Evolutionary conservation across 345 rosid species (phyloP), one percentile per base, ranked within the genome.

Genomic region (Physaria fendleri): DNA sequence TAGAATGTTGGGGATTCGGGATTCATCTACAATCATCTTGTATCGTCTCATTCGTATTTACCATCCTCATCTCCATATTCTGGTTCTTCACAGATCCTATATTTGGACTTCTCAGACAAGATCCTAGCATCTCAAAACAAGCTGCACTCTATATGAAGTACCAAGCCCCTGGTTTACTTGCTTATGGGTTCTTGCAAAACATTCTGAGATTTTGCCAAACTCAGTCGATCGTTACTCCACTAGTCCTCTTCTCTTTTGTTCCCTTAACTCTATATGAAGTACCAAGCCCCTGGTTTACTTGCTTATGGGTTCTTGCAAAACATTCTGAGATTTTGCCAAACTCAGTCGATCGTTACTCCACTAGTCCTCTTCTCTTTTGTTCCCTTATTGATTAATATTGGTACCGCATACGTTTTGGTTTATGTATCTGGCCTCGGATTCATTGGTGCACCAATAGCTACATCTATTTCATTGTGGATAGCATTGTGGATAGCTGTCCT

Each of bases 191-290:
- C 71, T 17, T 82, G 27, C 85, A 91, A 45, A 91, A 77, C 74
- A 83, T 83, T n/a, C 1, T 85, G 43, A 78, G 92, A 48, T 88
- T 82, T 76, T 85, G 81, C 56, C 90, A 91, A 71, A 83, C 95
- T 33, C 98, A 85, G 65, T 78, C 85, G 18, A 49, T 81, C 9
- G 72, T 85, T 8, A 9, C 43, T 66, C 82, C 91, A 0, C 59
- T 77, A 38, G 66, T 83, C 8, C n/a, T 74, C 12, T 68, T 78
- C 47, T 85, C 88, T 0, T 71, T 40, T 8, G 5, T 79, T 9
- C 81, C 95, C n/a, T n/a, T n/a, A n/a, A n/a, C n/a, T n/a, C n/a
- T n/a, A n/a, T n/a, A n/a, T n/a, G n/a, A n/a, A n/a, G n/a, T n/a
- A n/a, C n/a, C n/a, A n/a, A n/a, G n/a, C n/a, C n/a, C n/a, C n/a